Evolutionary conservation across 495 filamentous ascomycete species (phyloP), one percentile per base, ranked within the genome.

Genomic region (Penicillium waksmanii): DNA sequence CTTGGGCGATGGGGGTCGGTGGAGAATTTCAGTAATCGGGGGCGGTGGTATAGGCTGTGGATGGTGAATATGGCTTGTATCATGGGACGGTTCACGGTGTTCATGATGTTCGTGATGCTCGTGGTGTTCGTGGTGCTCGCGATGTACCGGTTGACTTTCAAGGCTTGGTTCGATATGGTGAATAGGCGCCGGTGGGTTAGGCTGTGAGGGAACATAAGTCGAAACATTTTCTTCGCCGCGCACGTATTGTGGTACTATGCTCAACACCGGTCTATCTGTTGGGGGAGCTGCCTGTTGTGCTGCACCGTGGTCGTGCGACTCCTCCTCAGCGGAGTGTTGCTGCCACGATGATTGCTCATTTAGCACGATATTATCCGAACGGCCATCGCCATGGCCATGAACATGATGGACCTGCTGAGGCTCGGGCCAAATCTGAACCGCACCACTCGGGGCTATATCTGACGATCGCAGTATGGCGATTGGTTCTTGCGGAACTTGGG

Each of bases 231-330:
- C 77, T 64, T 78, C 76, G 49, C 76, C 77, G 17, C 73, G 73
- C n/a, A 80, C 77, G 56, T 79, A 80, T 33, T 73, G 75, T 8
- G 77, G 76, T 18, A 80, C 77, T 21, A 66, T 72, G 54, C 76
- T 80, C 27, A 70, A 46, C 3, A 77, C 49, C 7, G 74, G 71
- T 3, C 52, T 21, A 2, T 49, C 8, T 4, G 48, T 25, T 2
- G 43, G 8, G 5, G 40, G 5, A 11, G 44, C 2, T 57, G 21
- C 27, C 18, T 13, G 18, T 11, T 38, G 35, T 8, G 34, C 21
- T 12, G 36, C 19, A 34, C 53, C 25, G 34, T 53, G 46, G n/a
- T 51, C 51, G 9, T 63, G 60, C 8, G 46, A 38, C 10, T 44
- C 35, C 4, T 19, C 42, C 50, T 58, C 38, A 23, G 46, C 25